A percentile compares a stretch with the other conserved stretches of the same genome.
These are phyloP conservation scores for Fagopyrum esculentum DNA, from an alignment of 148 eudicot genomes.

Conservation along the genomic window DNA sequence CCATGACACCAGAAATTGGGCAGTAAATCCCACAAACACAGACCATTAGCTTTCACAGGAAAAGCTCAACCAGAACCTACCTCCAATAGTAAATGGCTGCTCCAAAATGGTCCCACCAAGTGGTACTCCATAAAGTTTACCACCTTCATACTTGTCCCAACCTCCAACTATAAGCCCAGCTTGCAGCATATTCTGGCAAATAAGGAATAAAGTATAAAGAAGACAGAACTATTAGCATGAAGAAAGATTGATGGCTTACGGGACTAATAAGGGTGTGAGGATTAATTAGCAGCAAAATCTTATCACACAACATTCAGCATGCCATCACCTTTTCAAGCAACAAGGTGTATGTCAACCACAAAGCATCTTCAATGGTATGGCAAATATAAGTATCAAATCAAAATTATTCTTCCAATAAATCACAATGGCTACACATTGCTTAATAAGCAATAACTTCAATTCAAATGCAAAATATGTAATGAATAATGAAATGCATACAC, in stretches of 20 bases:
- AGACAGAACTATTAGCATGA: not conserved
- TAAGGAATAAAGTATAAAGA: not conserved
- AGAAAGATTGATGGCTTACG: not conserved
- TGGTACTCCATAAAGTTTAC: conserved; percentile 85
- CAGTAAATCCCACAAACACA: not conserved
- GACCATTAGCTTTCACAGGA: not conserved
- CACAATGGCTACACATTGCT: not conserved
- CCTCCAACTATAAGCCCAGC: conserved; percentile 95
- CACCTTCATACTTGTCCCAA: conserved; percentile 95
- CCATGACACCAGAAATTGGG: not conserved
- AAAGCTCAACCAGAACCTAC: conserved; percentile 24
- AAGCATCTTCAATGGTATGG: not conserved
- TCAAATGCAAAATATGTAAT: not conserved
- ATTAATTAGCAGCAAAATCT: not conserved
- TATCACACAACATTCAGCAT: not conserved
- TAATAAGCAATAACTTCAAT: not conserved
- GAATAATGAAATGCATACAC: not conserved
- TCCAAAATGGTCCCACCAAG: conserved; percentile 91
- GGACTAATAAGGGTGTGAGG: not conserved
- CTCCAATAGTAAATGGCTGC: conserved; percentile 96
- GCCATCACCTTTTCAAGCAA: not conserved
- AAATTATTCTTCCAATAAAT: not conserved
- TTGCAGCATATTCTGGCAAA: conserved; percentile 67
- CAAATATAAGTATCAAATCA: not conserved
- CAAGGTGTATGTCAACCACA: not conserved